Evolutionary conservation across 2,329 filamentous ascomycete genomes (phyloP).

Genomic region (Clathrospora elynae): DNA sequence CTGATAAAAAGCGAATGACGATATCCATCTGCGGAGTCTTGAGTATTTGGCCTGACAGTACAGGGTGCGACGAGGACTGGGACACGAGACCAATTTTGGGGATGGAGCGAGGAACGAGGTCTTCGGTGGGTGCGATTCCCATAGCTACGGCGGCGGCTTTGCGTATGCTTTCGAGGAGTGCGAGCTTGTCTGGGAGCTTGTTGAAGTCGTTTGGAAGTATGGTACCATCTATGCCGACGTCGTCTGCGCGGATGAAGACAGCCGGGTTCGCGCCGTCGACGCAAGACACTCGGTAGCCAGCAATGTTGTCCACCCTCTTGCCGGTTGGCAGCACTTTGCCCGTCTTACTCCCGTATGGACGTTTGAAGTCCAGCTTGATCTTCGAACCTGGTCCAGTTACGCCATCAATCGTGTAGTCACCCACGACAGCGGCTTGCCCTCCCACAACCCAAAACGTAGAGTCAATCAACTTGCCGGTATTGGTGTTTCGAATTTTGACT

Average conservation of each 20-base stretch:
- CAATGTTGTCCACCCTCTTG: conserved; percentile 58
- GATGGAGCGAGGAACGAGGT: conserved; percentile 60
- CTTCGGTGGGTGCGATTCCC: conserved; percentile 59
- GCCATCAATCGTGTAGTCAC: conserved; percentile 67
- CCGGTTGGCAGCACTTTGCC: conserved; percentile 66
- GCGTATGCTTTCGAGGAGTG: conserved; percentile 62
- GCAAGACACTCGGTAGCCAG: conserved; percentile 59
- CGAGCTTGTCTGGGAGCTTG: conserved; percentile 55
- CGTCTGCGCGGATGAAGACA: conserved; percentile 63
- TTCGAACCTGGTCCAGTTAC: conserved; percentile 63
- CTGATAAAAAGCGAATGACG: conserved; percentile 52
- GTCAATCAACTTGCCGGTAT: conserved; percentile 68
- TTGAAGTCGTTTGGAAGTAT: conserved; percentile 62
- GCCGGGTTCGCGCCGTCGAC: conserved; percentile 69
- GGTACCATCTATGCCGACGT: conserved; percentile 57
- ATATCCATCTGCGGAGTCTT: conserved; percentile 45
- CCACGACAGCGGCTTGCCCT: conserved; percentile 55
- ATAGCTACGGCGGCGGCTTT: conserved; percentile 63
- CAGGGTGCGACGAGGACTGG: conserved; percentile 42
- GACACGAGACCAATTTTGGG: conserved; percentile 68
- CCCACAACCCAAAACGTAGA: conserved; percentile 61
- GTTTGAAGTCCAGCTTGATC: conserved; percentile 65
- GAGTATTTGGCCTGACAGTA: conserved; percentile 48
- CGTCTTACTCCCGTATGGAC: conserved; percentile 68
- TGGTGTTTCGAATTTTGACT: conserved; percentile 71